A percentile compares a stretch with the other conserved stretches of the same genome.
phyloP scores from a whole-genome alignment of 441 rosid species.

The Manihot esculenta region DNA sequence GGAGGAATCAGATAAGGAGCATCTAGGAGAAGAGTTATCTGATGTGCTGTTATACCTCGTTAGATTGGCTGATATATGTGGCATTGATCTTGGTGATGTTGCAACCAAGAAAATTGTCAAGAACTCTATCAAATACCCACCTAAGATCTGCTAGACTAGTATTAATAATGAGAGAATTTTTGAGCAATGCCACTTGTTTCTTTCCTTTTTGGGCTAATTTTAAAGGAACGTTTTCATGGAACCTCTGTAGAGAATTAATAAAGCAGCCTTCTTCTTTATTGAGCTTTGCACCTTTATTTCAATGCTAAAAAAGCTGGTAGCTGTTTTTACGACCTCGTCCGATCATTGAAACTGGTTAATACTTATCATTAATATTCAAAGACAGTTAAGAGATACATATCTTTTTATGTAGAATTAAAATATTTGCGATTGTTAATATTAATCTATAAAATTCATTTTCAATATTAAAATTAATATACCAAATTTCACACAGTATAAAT shows the following conservation, averaged over 20 bases:
- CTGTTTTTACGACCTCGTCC: no score
- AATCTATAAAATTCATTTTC: no score
- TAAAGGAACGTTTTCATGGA: constrained; percentile 11
- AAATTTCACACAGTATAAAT: no score
- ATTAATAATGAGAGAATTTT: background rate
- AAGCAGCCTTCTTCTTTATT: background rate
- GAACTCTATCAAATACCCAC: constrained; percentile 51
- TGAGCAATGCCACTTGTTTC: background rate
- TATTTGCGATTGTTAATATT: no score
- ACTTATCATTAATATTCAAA: no score
- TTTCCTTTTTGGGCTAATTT: background rate
- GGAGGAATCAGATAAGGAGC: constrained; percentile 50
- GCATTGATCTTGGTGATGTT: constrained; percentile 48
- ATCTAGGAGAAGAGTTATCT: constrained; percentile 53
- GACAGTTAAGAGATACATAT: no score
- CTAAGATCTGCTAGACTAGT: constrained; percentile 14
- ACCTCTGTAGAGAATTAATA: background rate
- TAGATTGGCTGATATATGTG: constrained; percentile 53
- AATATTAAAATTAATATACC: no score
- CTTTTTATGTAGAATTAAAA: no score
- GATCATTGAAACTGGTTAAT: no score
- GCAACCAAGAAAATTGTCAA: constrained; percentile 45
- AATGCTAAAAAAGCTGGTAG: no score
- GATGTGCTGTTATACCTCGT: constrained; percentile 54
- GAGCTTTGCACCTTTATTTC: no score